These are phyloP conservation scores for Neofusicoccum laricinum DNA, from an alignment of 2,329 filamentous ascomycete genomes.

Conservation along the genomic window DNA sequence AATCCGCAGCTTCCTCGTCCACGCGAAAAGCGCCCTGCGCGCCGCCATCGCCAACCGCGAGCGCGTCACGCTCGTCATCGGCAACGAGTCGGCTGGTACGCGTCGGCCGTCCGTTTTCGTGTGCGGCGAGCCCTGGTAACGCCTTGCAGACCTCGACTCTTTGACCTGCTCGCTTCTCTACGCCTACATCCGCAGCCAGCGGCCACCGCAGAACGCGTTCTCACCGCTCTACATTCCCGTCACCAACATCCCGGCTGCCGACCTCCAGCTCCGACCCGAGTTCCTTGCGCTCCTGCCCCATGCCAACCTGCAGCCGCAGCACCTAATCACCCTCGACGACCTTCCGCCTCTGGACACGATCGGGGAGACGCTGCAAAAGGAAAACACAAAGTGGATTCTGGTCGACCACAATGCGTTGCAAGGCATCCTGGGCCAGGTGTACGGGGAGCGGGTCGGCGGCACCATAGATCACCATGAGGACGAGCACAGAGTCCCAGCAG, in stretches of 20 bases:
- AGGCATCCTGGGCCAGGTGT: slow-evolving; percentile 56
- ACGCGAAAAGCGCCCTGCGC: slow-evolving; percentile 43
- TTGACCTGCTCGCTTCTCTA: slow-evolving; percentile 71
- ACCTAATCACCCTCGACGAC: slow-evolving; percentile 66
- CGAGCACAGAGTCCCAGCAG: slow-evolving; percentile 54
- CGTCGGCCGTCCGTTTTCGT: neutral
- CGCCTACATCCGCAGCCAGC: slow-evolving; percentile 68
- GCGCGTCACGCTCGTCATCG: slow-evolving; percentile 50
- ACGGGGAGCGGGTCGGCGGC: slow-evolving; percentile 55
- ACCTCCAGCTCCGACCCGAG: slow-evolving; percentile 71
- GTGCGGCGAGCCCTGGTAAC: slow-evolving; percentile 12
- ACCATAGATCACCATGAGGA: slow-evolving; percentile 80
- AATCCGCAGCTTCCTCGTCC: slow-evolving; percentile 44
- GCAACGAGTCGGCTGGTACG: slow-evolving; percentile 52
- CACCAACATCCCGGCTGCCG: slow-evolving; percentile 65
- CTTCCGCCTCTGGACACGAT: slow-evolving; percentile 53
- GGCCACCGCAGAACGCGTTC: slow-evolving; percentile 44
- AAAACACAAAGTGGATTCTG: slow-evolving; percentile 66
- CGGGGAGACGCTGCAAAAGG: slow-evolving; percentile 44
- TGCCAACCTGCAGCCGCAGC: slow-evolving; percentile 56
- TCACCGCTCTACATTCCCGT: slow-evolving; percentile 66
- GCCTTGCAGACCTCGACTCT: slow-evolving; percentile 69
- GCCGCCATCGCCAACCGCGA: slow-evolving; percentile 38
- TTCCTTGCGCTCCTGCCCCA: slow-evolving; percentile 62
- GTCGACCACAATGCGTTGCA: slow-evolving; percentile 78